Evolutionary conservation across 768 basidiomycete genomes (phyloP), one percentile per base, ranked within the genome.

Genomic region (Tricholoma sp.): DNA sequence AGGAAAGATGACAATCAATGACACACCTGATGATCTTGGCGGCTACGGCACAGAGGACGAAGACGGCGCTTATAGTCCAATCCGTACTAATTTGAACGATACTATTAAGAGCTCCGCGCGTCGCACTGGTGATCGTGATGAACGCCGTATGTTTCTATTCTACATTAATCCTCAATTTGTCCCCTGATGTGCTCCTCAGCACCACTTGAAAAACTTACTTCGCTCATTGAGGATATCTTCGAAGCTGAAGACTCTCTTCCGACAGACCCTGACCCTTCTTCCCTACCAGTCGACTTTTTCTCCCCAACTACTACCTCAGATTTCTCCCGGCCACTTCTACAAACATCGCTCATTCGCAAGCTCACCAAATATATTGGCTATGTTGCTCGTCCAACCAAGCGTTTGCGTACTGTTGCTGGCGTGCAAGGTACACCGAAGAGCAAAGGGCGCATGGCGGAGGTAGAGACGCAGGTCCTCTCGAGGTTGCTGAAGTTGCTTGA

Each of bases 151-250:
- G 70, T 70, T 36, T 2, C 47, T 34, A 18, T 18, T 50, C 29
- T 33, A 31, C 11, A 10, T 5, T 52, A 44, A 33, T 20, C 12
- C 47, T 54, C 17, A 10, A 32, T 9, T 36, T 45, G 12, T 33
- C 37, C 52, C 33, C 47, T 42, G 39, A 52, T 36, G 9, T 31
- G 28, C 54, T 52, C 20, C 52, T 53, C 48, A 87, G 88, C 71
- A 1, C 87, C 89, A 0, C 69, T 89, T 4, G 88, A 94, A 64
- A 95, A 90, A 67, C 76, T 98, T 9, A 76, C 74, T 0, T 82
- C 84, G 2, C 72, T 92, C 15, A 74, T 96, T 1, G 91, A 94
- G 60, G 93, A 96, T 53, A 80, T 97, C 13, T 89, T 96, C 55
- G 86, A 89, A 59, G 85, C 89, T 0, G 86, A 91, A 62, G 94